Percentiles rank a stretch among this genome's conserved stretches.
Conservation (phyloP, 176 grass and related monocot genomes). For the Echinochloa phyllopogon region DNA sequence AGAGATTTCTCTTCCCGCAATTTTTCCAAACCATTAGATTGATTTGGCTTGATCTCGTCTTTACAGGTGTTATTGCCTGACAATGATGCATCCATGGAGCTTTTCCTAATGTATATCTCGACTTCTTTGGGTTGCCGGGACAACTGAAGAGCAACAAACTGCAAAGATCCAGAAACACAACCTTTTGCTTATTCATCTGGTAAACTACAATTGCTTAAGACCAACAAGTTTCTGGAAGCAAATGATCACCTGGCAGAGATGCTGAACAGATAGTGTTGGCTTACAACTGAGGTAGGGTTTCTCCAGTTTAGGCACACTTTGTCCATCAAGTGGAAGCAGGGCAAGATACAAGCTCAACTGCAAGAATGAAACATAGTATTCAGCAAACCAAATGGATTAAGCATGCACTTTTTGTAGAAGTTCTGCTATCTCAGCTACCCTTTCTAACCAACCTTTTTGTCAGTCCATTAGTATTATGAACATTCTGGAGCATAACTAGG, state of each 20-base stretch:
- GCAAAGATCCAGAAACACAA: conserved; percentile 16
- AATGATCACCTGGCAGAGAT: conserved; percentile 69
- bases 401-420: conserved; percentile 15
- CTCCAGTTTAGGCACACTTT: conserved; percentile 62
- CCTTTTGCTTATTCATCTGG: conserved; percentile 28
- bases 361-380: conserved; percentile 39
- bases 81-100: conserved; percentile 2
- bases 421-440: not conserved
- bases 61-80: conserved; percentile 4
- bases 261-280: conserved; percentile 57
- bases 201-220: not conserved
- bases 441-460: not conserved
- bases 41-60: conserved; percentile 5
- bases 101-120: conserved; percentile 55
- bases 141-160: conserved; percentile 61
- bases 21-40: conserved; percentile 37
- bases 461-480: not conserved
- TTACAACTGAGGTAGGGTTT: conserved; percentile 60
- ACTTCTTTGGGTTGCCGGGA: conserved; percentile 55
- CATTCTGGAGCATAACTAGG: conserved; percentile 10
- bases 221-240: not conserved
- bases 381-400: conserved; percentile 24
- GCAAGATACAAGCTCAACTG: conserved; percentile 65
- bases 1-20: conserved; percentile 56
- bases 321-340: conserved; percentile 63